These are phyloP conservation scores for Daldinia childiae DNA, from an alignment of 495 filamentous ascomycete genomes.

Conservation along the genomic window DNA sequence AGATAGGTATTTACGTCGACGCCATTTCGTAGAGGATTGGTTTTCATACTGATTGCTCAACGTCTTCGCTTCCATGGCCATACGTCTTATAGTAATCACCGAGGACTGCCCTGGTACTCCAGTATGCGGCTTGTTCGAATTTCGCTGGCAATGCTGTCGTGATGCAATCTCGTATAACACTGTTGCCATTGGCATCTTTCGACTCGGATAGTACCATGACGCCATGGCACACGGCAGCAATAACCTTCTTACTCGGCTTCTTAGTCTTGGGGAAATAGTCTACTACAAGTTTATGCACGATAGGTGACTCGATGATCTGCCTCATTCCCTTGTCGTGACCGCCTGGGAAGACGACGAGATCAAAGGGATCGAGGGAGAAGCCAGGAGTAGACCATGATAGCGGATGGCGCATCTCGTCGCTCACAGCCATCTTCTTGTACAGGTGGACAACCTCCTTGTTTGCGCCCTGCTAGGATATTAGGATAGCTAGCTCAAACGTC, in stretches of 20 bases:
- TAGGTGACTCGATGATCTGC: slow-evolving; percentile 62
- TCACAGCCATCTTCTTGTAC: slow-evolving; percentile 56
- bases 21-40: not conserved
- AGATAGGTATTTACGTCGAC: slow-evolving; percentile 11
- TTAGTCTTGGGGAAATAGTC: slow-evolving; percentile 61
- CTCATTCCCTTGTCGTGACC: slow-evolving; percentile 64
- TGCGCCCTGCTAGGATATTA: slow-evolving; percentile 56
- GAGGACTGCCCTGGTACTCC: slow-evolving; percentile 59
- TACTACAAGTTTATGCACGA: slow-evolving; percentile 56
- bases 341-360: slow-evolving; percentile 62
- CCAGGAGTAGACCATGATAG: slow-evolving; percentile 58
- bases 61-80: slow-evolving; percentile 60
- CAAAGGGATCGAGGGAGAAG: slow-evolving; percentile 57
- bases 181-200: slow-evolving; percentile 52
- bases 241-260: slow-evolving; percentile 56
- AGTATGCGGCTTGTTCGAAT: slow-evolving; percentile 62
- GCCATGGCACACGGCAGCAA: slow-evolving; percentile 64
- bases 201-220: slow-evolving; percentile 62
- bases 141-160: slow-evolving; percentile 61
- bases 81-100: slow-evolving; percentile 69
- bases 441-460: slow-evolving; percentile 50
- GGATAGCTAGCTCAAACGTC: slow-evolving; percentile 12
- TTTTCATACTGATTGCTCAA: slow-evolving; percentile 56
- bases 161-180: slow-evolving; percentile 57
- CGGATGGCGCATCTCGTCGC: slow-evolving; percentile 54